Evolutionary conservation across 176 grass and related monocot species (phyloP).

Genomic region (Carex pumila): DNA sequence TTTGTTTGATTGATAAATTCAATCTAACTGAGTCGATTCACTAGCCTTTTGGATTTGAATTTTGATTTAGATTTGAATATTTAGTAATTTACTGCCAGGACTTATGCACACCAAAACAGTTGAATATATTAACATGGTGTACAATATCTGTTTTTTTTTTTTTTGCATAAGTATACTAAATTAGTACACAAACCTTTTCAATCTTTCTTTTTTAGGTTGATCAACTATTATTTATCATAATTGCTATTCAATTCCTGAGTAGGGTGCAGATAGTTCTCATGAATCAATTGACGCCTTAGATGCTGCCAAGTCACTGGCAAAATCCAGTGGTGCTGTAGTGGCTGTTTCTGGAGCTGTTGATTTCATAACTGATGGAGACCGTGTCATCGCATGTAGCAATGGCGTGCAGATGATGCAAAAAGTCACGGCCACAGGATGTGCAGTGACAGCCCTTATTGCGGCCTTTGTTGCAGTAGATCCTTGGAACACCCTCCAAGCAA

Average conservation of each 20-base stretch:
- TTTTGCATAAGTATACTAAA: neutral
- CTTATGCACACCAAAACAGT: neutral
- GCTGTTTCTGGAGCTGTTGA: conserved; percentile 68
- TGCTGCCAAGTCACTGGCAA: conserved; percentile 50
- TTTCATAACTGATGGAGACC: conserved; percentile 53
- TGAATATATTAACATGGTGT: neutral
- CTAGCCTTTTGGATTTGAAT: neutral
- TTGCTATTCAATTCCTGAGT: neutral
- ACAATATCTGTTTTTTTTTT: neutral
- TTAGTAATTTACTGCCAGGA: neutral
- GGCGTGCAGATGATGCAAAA: conserved; percentile 84
- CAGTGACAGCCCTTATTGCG: conserved; percentile 55
- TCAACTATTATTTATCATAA: neutral
- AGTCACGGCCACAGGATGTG: conserved; percentile 70
- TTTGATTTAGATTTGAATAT: neutral
- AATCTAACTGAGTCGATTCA: neutral
- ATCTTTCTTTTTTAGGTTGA: neutral
- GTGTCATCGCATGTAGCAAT: conserved; percentile 33
- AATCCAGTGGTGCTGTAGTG: conserved; percentile 29
- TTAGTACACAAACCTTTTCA: neutral
- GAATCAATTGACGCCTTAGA: conserved; percentile 53
- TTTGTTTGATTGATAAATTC: neutral
- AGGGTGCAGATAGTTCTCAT: conserved; percentile 71
- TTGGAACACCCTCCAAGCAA: conserved; percentile 30
- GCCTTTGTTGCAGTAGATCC: conserved; percentile 70